Conservation (phyloP, 768 basidiomycete species). For the Suillus discolor region DNA sequence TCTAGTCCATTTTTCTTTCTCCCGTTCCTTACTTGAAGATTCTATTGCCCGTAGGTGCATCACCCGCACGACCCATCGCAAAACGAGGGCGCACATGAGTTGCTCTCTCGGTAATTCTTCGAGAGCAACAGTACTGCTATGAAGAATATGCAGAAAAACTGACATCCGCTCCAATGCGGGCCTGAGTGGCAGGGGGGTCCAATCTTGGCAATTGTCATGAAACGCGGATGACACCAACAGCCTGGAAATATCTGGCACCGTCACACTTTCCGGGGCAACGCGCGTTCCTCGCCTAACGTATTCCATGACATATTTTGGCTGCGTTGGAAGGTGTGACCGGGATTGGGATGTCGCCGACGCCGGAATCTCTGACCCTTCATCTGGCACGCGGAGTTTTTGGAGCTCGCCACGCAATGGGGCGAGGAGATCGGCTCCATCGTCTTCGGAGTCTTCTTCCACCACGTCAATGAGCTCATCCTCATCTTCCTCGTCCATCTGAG, state of each 20-base stretch:
- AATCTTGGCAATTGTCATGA: conserved; percentile 20
- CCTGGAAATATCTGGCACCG: conserved; percentile 48
- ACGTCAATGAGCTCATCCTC: conserved; percentile 70
- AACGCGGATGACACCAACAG: conserved; percentile 45
- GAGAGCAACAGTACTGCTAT: conserved; percentile 54
- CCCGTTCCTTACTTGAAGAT: conserved; percentile 54
- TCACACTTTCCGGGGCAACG: conserved; percentile 59
- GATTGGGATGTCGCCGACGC: conserved; percentile 36
- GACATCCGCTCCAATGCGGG: conserved; percentile 53
- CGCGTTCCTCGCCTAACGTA: conserved; percentile 72
- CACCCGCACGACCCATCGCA: conserved; percentile 62
- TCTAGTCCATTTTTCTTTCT: conserved; percentile 70
- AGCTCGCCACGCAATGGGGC: conserved; percentile 73
- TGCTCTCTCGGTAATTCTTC: conserved; percentile 47
- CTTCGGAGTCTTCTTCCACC: conserved; percentile 55
- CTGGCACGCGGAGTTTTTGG: conserved; percentile 53
- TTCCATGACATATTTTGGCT: conserved; percentile 44
- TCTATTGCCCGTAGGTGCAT: conserved; percentile 56
- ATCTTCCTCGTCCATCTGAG: conserved; percentile 46
- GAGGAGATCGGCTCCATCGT: conserved; percentile 51
- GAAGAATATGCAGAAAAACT: conserved; percentile 56
- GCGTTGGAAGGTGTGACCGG: conserved; percentile 19
- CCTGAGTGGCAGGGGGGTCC: conserved; percentile 50
- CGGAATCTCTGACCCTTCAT: conserved; percentile 31
- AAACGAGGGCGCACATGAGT: conserved; percentile 53